Conservation (phyloP, 1,284 basidiomycete species). For the Rhodotorula sp. region DNA sequence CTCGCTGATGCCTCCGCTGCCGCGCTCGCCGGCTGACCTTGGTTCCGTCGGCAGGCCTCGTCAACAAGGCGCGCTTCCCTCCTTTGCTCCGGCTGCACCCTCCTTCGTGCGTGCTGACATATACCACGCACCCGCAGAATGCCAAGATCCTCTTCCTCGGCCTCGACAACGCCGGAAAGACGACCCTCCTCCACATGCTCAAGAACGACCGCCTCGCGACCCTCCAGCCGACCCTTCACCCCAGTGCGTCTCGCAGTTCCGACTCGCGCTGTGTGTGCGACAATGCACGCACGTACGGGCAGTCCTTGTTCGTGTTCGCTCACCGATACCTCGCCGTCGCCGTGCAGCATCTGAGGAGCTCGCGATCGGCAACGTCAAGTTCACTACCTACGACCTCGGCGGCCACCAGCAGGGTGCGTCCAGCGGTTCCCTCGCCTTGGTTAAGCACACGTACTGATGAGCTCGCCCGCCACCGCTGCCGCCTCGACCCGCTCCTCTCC, state of each 20-base stretch:
- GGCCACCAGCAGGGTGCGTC: conserved; percentile 89
- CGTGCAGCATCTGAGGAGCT: conserved; percentile 91
- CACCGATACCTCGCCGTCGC: not conserved
- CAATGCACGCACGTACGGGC: too few species aligned
- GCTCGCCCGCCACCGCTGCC: too few species aligned
- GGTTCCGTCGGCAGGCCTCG: conserved; percentile 64
- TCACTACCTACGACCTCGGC: conserved; percentile 98
- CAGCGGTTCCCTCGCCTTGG: too few species aligned
- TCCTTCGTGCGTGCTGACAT: not conserved
- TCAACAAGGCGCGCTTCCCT: conserved; percentile 66
- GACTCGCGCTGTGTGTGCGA: too few species aligned
- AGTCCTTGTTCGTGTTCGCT: not conserved
- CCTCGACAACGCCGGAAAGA: conserved; percentile 89
- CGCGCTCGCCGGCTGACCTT: conserved; percentile 28
- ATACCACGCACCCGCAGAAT: conserved; percentile 57
- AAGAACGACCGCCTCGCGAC: conserved; percentile 99
- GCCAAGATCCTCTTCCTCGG: conserved; percentile 99
- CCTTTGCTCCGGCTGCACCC: not conserved
- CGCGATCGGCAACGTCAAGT: conserved; percentile 97
- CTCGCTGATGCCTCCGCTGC: not conserved
- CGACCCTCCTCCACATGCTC: conserved; percentile 97
- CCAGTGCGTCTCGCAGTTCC: conserved; percentile 67
- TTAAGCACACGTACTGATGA: too few species aligned
- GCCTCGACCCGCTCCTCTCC: too few species aligned
- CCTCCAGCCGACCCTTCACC: conserved; percentile 96